Evolutionary conservation across 192 early-diverging fungal genomes (phyloP), one percentile per base, ranked within the genome.

Genomic region (Backusella tuberculispora): DNA sequence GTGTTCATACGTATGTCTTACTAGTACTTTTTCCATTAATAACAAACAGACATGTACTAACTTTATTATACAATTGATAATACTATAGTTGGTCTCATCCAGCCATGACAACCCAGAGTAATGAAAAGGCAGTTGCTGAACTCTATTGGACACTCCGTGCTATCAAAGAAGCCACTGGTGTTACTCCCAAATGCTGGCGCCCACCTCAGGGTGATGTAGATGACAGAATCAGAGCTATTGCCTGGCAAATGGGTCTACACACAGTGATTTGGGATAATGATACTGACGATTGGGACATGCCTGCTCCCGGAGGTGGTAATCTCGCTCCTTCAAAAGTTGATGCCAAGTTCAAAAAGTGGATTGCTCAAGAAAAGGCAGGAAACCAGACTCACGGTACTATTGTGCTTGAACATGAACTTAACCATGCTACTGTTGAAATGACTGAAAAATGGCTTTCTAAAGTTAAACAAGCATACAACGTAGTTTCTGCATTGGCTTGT

Each of bases 1-100:
- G 80, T 29, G 83, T 83, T 26, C 90, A 73, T 44, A 90, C 8
- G 50, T 56, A 24, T 12, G 24, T 56, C 8, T 72, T 19, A 4
- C 12, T 12, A n/a, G n/a, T n/a, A n/a, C 6, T 9, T 21, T 56
- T 56, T 12, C 10, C 44, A 5, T 53, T 21, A 21, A 8, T 21
- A 21, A 12, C 17, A 10, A 10, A 21, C 19, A 21, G 5, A 56
- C 10, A 56, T 56, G n/a, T 7, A 0, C 19, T 24, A 6, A 9
- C n/a, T n/a, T n/a, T n/a, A n/a, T 46, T 8, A 21, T 9, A 29
- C 6, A 21, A 56, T 21, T 21, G 50, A n/a, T n/a, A n/a, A n/a
- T n/a, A n/a, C n/a, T n/a, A n/a, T 71, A 91, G 89, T 38, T 90
- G 89, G 89, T 82, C 86, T 10, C 89, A 90, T 63, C 40, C 70